Evolutionary conservation across 768 basidiomycete genomes (phyloP), one percentile per base, ranked within the genome.

Genomic region (Trametes elegans): DNA sequence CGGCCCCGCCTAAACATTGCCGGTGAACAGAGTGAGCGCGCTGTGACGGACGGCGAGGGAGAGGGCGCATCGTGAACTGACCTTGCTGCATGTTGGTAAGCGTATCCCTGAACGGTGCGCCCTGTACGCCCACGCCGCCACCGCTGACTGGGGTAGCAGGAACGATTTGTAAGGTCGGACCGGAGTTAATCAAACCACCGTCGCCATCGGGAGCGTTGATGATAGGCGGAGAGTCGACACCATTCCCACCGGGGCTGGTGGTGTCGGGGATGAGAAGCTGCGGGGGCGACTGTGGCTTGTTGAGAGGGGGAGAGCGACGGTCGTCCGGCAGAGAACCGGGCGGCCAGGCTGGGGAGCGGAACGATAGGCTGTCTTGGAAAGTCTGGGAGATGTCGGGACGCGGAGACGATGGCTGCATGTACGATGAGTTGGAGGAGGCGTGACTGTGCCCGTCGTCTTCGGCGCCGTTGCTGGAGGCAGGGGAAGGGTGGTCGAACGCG

Each of bases 71-170:
- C n/a, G n/a, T 10, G 31, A 10, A 77, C 79, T 68, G 57, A 82
- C 82, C 79, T 73, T 81, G 80, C 60, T 76, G 74, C 45, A 85
- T 72, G 27, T 16, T 77, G 76, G 57, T 76, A 68, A 60, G 79
- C 67, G 76, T 73, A 31, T 74, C 71, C 60, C 79, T 79, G 74
- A 84, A 87, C 35, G 79, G 76, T 32, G 73, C 77, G 34, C 73
- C 66, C 55, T 77, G 75, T 9, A 72, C 70, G 32, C 72, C 72
- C 24, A 73, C 76, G 31, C 73, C 83, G 19, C 81, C 84, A 39
- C 83, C 85, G 56, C 79, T 81, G 51, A 93, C 77, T 7, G 90
- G 90, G 3, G 90, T 93, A 19, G 90, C 88, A 36, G 90, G 90
- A 7, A 91, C 88, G 58, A 93, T 85, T 64, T 90, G 82, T 57